Base-by-base conservation (phyloP, 495 filamentous ascomycete species). In the Penicillium subrubescens region DNA sequence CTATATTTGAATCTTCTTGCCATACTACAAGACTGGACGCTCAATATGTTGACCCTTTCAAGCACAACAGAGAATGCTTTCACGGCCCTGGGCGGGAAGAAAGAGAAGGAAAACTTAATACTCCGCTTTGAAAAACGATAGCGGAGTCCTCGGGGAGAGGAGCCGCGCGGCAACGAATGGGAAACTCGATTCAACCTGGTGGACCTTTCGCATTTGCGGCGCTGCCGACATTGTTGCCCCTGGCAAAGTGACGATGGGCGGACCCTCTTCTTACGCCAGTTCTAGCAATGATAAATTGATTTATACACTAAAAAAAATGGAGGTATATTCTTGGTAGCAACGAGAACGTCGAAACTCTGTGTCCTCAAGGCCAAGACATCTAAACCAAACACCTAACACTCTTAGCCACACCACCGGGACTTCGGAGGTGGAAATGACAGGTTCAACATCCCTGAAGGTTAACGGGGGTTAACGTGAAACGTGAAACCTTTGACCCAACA, bases 151-250 rank as follows among this genome's bases (percentile, higher is more conserved):
- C 66, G 66, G 69, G 61, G 58, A 66, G 64, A 65, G 58, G 64
- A 72, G 65, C 62, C 70, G 70, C 67, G 67, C 64, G 70, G 67
- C 65, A 72, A 65, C 58, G 58, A 67, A 69, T 66, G 15, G 46
- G 37, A 66, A 23, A 25, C 3, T 17, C 10, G 33, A 33, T 51
- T 35, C 4, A 14, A 41, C 44, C 61, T 27, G 25, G 60, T 62
- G 60, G 60, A 25, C 48, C 52, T 15, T 5, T 46, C 19, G 43
- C n/a, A 46, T 14, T 33, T 17, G 19, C 23, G 37, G 57, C 39
- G 39, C 33, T 60, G 35, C 46, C 37, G 51, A 62, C 31, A 41
- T 53, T 53, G 23, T 61, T 62, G 50, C 46, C 59, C 54, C 37
- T 55, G 35, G 52, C 31, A 11, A 29, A 52, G 50, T 15, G 34